Evolutionary conservation across 129 eudicot genomes (phyloP).

Genomic region (Escallonia rubra): DNA sequence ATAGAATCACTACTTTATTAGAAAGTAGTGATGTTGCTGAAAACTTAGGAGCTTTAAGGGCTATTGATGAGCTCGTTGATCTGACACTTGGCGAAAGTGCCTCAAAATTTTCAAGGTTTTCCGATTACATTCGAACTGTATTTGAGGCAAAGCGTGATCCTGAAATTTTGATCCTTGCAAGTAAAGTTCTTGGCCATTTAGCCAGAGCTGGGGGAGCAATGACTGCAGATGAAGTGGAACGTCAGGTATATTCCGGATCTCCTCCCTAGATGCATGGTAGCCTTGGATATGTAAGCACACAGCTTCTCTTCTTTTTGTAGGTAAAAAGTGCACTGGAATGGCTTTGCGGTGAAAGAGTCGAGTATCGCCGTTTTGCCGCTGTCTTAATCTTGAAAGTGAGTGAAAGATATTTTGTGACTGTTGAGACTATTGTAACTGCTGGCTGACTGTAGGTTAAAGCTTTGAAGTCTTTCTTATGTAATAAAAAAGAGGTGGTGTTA

Average conservation of each 20-base stretch:
- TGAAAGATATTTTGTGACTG: background rate
- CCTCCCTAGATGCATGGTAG: background rate
- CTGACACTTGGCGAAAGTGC: constrained; percentile 87
- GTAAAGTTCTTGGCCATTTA: constrained; percentile 90
- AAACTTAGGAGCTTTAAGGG: constrained; percentile 91
- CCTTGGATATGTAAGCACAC: constrained; percentile 3
- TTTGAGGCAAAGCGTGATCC: constrained; percentile 90
- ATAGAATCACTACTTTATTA: constrained; percentile 64
- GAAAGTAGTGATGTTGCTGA: constrained; percentile 86
- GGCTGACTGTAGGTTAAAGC: too few species aligned
- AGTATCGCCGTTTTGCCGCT: constrained; percentile 93
- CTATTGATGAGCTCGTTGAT: constrained; percentile 89
- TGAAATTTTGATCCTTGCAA: constrained; percentile 73
- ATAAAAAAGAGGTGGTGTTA: too few species aligned
- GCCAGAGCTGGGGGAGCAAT: constrained; percentile 98
- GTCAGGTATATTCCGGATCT: constrained; percentile 46
- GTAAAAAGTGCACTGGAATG: constrained; percentile 81
- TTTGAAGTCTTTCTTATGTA: too few species aligned
- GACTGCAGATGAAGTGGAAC: constrained; percentile 98
- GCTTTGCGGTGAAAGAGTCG: constrained; percentile 90
- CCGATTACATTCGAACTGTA: constrained; percentile 76
- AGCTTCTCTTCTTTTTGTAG: constrained; percentile 29
- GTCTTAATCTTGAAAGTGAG: constrained; percentile 85
- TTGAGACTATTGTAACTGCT: too few species aligned
- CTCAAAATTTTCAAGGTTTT: constrained; percentile 79